phyloP scores from a whole-genome alignment of 768 basidiomycete genomes.

The Termitomyces sp. region DNA sequence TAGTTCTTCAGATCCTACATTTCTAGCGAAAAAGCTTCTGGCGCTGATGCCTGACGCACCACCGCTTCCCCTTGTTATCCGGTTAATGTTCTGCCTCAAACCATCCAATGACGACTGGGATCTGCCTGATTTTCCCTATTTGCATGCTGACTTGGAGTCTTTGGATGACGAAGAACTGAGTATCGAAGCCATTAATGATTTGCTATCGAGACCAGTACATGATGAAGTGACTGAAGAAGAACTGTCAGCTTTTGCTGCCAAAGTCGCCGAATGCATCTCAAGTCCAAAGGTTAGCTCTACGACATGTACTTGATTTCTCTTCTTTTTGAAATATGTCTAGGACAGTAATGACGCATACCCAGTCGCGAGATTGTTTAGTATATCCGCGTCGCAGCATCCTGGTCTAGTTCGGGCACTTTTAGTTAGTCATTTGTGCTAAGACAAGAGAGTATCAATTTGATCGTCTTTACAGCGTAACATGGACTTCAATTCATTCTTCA shows the following conservation, averaged over 20 bases:
- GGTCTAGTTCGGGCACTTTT: conserved; percentile 46
- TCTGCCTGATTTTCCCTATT: conserved; percentile 64
- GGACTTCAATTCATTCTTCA: conserved; percentile 53
- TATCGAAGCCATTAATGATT: conserved; percentile 52
- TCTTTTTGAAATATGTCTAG: conserved; percentile 26
- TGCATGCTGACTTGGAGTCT: conserved; percentile 60
- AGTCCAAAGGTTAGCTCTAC: conserved; percentile 46
- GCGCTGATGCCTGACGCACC: conserved; percentile 60
- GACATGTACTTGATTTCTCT: background rate
- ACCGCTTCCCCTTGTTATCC: conserved; percentile 59
- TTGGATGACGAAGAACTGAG: conserved; percentile 47
- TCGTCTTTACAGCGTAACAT: conserved; percentile 46
- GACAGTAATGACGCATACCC: conserved; percentile 54
- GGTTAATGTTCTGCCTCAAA: conserved; percentile 79
- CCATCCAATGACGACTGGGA: conserved; percentile 82
- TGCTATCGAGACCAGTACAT: conserved; percentile 54
- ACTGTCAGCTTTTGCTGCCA: conserved; percentile 52
- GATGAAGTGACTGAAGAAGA: conserved; percentile 51
- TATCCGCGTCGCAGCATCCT: conserved; percentile 65
- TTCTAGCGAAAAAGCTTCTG: conserved; percentile 60
- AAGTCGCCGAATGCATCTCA: conserved; percentile 47
- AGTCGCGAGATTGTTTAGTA: conserved; percentile 59
- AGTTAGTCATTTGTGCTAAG: conserved; percentile 26
- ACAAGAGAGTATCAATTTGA: background rate
- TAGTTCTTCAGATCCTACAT: conserved; percentile 55